Evolutionary conservation across 2,329 filamentous ascomycete genomes (phyloP).

Genomic region (Fusarium oxysporum): DNA sequence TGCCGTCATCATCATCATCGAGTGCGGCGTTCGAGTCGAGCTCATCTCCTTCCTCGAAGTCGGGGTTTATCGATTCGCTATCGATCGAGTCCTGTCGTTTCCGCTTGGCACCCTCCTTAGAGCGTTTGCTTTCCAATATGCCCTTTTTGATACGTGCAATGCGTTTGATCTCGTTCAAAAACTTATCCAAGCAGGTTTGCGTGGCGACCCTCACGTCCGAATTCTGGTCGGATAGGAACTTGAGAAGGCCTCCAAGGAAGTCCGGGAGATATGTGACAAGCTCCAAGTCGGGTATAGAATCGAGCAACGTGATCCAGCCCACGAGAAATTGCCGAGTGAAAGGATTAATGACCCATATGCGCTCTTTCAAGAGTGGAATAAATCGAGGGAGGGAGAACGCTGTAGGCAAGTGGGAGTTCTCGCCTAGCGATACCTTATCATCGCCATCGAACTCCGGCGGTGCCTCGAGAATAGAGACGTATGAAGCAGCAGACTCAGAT

Average conservation of each 20-base stretch:
- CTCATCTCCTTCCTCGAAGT: constrained; percentile 70
- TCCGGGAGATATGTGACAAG: constrained; percentile 92
- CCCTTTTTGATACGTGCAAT: constrained; percentile 94
- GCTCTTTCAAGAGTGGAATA: constrained; percentile 91
- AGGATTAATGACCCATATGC: constrained; percentile 93
- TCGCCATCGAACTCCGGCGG: constrained; percentile 58
- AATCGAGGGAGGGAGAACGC: constrained; percentile 93
- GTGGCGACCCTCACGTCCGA: constrained; percentile 95
- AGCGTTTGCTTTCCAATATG: constrained; percentile 85
- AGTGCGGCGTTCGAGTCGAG: constrained; percentile 67
- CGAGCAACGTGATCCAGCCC: constrained; percentile 92
- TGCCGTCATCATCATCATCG: constrained; percentile 69
- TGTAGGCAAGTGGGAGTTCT: constrained; percentile 71
- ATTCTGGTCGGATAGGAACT: constrained; percentile 92
- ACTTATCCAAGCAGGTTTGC: constrained; percentile 87
- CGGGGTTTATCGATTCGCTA: constrained; percentile 68
- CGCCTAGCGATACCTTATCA: constrained; percentile 59
- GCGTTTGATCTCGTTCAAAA: constrained; percentile 92
- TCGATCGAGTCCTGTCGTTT: constrained; percentile 79
- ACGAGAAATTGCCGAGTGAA: constrained; percentile 96
- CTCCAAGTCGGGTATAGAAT: constrained; percentile 96
- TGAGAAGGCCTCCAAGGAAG: constrained; percentile 89
- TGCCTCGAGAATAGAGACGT: constrained; percentile 86
- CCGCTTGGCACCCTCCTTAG: constrained; percentile 72
- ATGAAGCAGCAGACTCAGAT: constrained; percentile 92